Conservation (phyloP, 106 monocot species). For the Amphibolis antarctica region DNA sequence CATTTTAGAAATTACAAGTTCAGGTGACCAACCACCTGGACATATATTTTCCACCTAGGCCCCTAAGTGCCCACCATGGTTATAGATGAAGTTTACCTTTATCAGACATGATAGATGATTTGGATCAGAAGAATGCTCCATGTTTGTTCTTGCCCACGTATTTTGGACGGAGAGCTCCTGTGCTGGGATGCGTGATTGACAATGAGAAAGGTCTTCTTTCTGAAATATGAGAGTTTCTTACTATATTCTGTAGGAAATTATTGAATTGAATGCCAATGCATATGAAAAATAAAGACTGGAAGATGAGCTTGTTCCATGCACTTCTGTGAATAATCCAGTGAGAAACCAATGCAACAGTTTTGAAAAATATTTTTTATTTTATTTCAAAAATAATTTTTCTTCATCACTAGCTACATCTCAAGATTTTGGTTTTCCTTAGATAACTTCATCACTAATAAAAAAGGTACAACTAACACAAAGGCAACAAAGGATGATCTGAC, state of each 20-base stretch:
- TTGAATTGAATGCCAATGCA: neutral
- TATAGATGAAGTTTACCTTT: slow-evolving; percentile 43
- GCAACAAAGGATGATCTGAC: no score
- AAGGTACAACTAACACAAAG: no score
- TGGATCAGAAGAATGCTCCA: slow-evolving; percentile 9
- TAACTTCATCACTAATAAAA: no score
- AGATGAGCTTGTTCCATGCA: neutral
- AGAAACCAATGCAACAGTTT: no score
- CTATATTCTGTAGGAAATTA: neutral
- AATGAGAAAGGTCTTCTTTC: slow-evolving; percentile 41
- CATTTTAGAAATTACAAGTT: no score
- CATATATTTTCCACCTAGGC: no score
- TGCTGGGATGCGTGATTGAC: slow-evolving; percentile 4
- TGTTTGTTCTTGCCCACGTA: slow-evolving; percentile 3
- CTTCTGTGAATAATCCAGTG: neutral
- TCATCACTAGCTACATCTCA: no score
- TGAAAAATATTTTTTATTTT: no score
- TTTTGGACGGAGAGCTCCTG: slow-evolving; percentile 10
- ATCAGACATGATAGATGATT: slow-evolving; percentile 54
- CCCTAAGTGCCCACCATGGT: no score
- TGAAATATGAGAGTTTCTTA: slow-evolving; percentile 8
- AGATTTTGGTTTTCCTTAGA: no score
- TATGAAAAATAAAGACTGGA: neutral
- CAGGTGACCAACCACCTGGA: no score
- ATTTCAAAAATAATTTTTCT: no score